Percentiles rank a stretch among this genome's conserved stretches.
Conservation (phyloP, 1,139 yeast species). For the Citeromyces hawaiiensis region DNA sequence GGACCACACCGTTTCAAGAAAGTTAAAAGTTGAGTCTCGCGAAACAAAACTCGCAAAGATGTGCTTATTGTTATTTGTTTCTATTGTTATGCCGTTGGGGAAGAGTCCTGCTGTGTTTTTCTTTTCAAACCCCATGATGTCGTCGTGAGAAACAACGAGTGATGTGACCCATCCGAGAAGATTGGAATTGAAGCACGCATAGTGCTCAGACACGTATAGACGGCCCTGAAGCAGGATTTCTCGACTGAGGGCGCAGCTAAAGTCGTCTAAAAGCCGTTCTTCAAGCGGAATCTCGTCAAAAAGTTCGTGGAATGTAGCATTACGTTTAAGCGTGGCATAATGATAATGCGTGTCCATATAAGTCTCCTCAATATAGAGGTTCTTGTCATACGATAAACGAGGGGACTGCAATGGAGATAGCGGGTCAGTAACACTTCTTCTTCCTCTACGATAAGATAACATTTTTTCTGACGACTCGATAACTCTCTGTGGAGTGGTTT, state of each 20-base stretch:
- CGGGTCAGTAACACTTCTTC: slow-evolving; percentile 21
- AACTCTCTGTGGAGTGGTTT: not conserved
- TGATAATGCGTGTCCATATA: slow-evolving; percentile 25
- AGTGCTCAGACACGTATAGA: slow-evolving; percentile 67
- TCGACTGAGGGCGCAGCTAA: slow-evolving; percentile 78
- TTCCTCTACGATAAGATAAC: slow-evolving; percentile 11
- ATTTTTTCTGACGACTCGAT: not conserved
- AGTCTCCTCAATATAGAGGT: slow-evolving; percentile 24
- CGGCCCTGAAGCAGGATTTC: slow-evolving; percentile 91
- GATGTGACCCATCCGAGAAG: slow-evolving; percentile 88
- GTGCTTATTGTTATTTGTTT: slow-evolving; percentile 48
- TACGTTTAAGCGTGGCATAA: slow-evolving; percentile 57
- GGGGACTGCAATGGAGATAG: slow-evolving; percentile 7
- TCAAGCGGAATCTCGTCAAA: slow-evolving; percentile 58
- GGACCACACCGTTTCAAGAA: slow-evolving; percentile 51
- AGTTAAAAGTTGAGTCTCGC: slow-evolving; percentile 64
- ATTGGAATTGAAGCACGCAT: slow-evolving; percentile 84
- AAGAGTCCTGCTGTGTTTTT: slow-evolving; percentile 78
- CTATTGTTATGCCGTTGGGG: slow-evolving; percentile 80
- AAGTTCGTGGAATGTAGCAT: slow-evolving; percentile 66
- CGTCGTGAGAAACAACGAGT: slow-evolving; percentile 58
- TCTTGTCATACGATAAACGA: slow-evolving; percentile 15
- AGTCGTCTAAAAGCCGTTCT: slow-evolving; percentile 72
- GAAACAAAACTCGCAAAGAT: slow-evolving; percentile 81
- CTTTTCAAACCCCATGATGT: slow-evolving; percentile 64